Percentiles rank a stretch among this genome's conserved stretches.
Evolutionary conservation across 2,329 filamentous ascomycete species (phyloP).

Genomic region (Drechslerella dactyloides): DNA sequence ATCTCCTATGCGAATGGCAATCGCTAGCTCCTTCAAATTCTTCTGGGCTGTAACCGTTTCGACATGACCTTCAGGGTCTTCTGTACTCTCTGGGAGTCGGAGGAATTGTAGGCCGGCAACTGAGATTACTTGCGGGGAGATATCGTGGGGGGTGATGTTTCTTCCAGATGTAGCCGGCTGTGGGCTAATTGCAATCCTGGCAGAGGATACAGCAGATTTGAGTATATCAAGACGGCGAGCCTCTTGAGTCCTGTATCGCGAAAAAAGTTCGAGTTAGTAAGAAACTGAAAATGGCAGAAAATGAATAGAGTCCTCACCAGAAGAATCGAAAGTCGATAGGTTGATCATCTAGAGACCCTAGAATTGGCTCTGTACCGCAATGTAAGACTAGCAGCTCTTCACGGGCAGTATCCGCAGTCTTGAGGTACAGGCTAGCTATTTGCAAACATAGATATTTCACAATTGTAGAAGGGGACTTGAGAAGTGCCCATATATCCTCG

Average conservation of each 20-base stretch:
- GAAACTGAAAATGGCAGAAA: background rate
- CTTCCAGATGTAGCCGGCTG: slow-evolving; percentile 6
- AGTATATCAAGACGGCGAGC: slow-evolving; percentile 32
- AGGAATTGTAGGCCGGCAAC: slow-evolving; percentile 34
- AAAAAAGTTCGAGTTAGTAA: background rate
- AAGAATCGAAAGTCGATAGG: slow-evolving; percentile 30
- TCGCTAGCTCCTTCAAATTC: slow-evolving; percentile 75
- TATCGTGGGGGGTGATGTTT: slow-evolving; percentile 30
- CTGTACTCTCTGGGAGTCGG: slow-evolving; percentile 64
- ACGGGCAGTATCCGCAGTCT: slow-evolving; percentile 37
- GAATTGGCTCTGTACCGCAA: slow-evolving; percentile 36
- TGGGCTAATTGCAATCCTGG: background rate
- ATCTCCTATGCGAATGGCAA: slow-evolving; percentile 69
- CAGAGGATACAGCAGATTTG: slow-evolving; percentile 8
- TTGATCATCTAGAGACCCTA: slow-evolving; percentile 14
- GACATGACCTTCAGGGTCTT: slow-evolving; percentile 66
- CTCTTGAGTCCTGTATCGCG: slow-evolving; percentile 28
- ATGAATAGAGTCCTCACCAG: slow-evolving; percentile 20
- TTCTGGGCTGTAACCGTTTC: slow-evolving; percentile 73
- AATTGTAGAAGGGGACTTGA: slow-evolving; percentile 62
- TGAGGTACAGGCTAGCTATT: slow-evolving; percentile 39
- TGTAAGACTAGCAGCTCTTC: slow-evolving; percentile 32
- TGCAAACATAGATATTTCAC: slow-evolving; percentile 35
- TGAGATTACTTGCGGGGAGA: slow-evolving; percentile 17
- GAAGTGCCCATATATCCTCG: slow-evolving; percentile 71